Evolutionary conservation across 2,329 filamentous ascomycete species (phyloP), one percentile per base, ranked within the genome.

Genomic region (Alternaria rosae): DNA sequence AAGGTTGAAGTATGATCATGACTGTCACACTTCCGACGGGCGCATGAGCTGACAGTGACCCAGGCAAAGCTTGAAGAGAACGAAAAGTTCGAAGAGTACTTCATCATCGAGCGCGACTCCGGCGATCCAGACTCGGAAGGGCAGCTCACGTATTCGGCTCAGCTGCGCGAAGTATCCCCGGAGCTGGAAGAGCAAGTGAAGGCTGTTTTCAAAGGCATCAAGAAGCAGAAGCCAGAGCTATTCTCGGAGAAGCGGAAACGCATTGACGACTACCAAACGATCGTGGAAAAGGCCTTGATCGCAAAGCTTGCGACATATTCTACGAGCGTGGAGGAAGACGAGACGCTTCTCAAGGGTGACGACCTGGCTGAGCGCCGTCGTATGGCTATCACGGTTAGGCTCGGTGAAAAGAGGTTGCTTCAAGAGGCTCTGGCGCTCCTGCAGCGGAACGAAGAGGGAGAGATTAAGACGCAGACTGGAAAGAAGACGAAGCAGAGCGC

Each of bases 101-200:
- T 70, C 42, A 51, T 71, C 7, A 56, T 72, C 21, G 70, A 72
- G 50, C 70, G 70, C 21, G 69, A 72, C 38, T 67, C 70, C 1
- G 70, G 70, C 10, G 70, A 69, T 20, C 70, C 70, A 5, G 59
- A 66, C 12, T 61, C 65, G 6, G 57, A 72, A 55, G 70, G 70
- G 2, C 66, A 54, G 2, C 62, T 72, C 2, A 35, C 60, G 3
- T 51, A 69, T 15, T 13, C 44, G 10, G 50, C 66, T 3, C 54
- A 61, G 23, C 54, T 70, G 13, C 52, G 30, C 15, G 70, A 70
- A 3, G 44, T 70, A 1, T 65, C 62, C 1, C 54, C 61, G 0
- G 69, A 71, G 48, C 61, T 72, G 6, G 67, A 71, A 21, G 66
- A 71, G 17, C 69, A 71, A 38, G n/a, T 69, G 0, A 69, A 63